Evolutionary conservation across 176 grass and related monocot species (phyloP), one percentile per base, ranked within the genome.

Genomic region (Stipa capillata): DNA sequence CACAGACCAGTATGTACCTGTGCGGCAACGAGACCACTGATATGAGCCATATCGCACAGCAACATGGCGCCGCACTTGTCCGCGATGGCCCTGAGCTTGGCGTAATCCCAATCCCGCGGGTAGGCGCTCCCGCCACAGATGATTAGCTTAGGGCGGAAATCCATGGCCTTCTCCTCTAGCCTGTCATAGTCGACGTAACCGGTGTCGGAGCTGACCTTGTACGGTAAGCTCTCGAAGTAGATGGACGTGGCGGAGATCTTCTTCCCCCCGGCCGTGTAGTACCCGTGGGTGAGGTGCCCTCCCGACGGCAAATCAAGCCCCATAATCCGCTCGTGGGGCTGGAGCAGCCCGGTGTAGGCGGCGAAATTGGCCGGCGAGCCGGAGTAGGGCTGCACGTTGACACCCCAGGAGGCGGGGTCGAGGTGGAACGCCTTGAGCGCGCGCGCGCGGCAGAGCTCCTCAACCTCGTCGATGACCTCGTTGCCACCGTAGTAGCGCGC

Each of bases 1-100:
- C 31, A 69, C 15, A 9, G 28, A 47, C 17, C 35, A 47, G 3
- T 28, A 11, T 27, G 33, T 77, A 92, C 90, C 86, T 92, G 82
- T 24, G 86, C 86, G 20, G 86, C 82, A 11, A 92, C 82, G 54
- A 92, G 79, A 17, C 90, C 90, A 44, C 90, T 92, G 40, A 92
- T 89, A 8, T 92, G 90, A n/a, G 90, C 90, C 90, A 92, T 92
- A 44, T 92, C 86, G 16, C 83, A 86, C 74, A 92, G 79, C 69
- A 92, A 72, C 65, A 92, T 60, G 27, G 86, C 86, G 7, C 83
- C 86, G 7, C 86, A 89, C 63, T 86, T 92, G 64, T 89, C 79
- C 21, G 83, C 82, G 5, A 92, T 83, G 61, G 70, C 29, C 66
- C 79, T 82, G 50, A 89, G 64, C 36, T 79, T 41, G 18, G 83